Conservation (phyloP, 2,329 filamentous ascomycete species). For the Pseudopyricularia javanii region DNA sequence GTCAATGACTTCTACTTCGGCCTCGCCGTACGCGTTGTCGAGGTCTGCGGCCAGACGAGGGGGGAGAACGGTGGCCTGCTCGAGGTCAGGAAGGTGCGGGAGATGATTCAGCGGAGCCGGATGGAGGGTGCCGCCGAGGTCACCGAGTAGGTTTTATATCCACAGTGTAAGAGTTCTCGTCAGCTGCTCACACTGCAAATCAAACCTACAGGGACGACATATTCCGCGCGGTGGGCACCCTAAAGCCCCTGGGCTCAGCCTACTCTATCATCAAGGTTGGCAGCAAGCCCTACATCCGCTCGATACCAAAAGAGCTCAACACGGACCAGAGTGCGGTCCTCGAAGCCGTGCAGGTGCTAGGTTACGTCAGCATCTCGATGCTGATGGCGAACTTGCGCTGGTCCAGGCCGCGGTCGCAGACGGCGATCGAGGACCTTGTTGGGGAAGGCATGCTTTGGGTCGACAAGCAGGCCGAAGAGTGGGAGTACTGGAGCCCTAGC, state of each 20-base stretch:
- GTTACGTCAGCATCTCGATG: conserved; percentile 85
- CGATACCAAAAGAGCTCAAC: conserved; percentile 88
- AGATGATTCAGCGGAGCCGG: conserved; percentile 59
- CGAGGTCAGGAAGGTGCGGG: conserved; percentile 66
- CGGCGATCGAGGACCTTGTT: conserved; percentile 81
- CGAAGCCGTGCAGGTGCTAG: conserved; percentile 80
- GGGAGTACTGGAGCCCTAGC: conserved; percentile 85
- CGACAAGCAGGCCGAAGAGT: conserved; percentile 72
- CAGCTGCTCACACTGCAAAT: background rate
- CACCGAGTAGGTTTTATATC: conserved; percentile 47
- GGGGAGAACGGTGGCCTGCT: conserved; percentile 89
- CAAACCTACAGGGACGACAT: conserved; percentile 61
- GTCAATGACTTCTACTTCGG: conserved; percentile 99
- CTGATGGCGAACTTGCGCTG: conserved; percentile 75
- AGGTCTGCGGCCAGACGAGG: conserved; percentile 77
- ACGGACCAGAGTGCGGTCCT: conserved; percentile 86
- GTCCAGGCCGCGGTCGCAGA: conserved; percentile 74
- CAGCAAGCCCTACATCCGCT: conserved; percentile 75
- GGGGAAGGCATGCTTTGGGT: conserved; percentile 89
- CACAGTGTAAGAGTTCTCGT: background rate
- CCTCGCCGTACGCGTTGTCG: conserved; percentile 87
- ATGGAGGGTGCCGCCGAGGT: conserved; percentile 70
- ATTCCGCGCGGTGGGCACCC: conserved; percentile 72
- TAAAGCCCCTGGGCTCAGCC: conserved; percentile 77
- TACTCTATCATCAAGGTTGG: conserved; percentile 80